Percentiles rank a stretch among this genome's conserved stretches.
These are phyloP conservation scores for Xylaria flabelliformis DNA, from an alignment of 495 filamentous ascomycete species.

Conservation along the genomic window DNA sequence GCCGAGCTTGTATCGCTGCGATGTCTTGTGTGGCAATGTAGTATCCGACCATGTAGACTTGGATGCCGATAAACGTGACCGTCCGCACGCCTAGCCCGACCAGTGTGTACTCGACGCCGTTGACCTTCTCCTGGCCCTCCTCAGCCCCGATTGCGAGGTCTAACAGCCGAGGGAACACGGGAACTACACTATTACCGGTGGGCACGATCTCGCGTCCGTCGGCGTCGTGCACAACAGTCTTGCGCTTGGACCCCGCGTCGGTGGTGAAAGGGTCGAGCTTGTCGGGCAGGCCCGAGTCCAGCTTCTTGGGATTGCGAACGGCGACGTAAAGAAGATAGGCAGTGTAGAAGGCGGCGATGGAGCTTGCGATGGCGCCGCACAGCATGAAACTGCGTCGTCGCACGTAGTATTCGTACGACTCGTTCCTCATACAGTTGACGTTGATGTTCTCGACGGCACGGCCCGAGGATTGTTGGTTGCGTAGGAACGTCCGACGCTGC, in stretches of 20 bases:
- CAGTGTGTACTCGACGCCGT: conserved; percentile 76
- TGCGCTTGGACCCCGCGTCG: conserved; percentile 54
- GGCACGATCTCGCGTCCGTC: conserved; percentile 71
- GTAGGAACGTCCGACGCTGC: conserved; percentile 49
- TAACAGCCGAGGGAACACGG: conserved; percentile 79
- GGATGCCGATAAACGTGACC: conserved; percentile 86
- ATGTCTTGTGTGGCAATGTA: conserved; percentile 86
- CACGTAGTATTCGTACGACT: conserved; percentile 51
- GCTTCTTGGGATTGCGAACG: conserved; percentile 45
- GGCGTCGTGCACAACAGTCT: conserved; percentile 59
- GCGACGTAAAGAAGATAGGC: conserved; percentile 49
- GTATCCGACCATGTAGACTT: conserved; percentile 93
- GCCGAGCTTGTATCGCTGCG: conserved; percentile 53
- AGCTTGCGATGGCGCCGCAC: conserved; percentile 53
- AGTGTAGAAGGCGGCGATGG: conserved; percentile 56
- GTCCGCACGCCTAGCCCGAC: conserved; percentile 86
- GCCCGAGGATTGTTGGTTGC: conserved; percentile 28
- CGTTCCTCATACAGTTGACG: conserved; percentile 48
- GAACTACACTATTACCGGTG: conserved; percentile 84
- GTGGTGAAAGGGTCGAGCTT: conserved; percentile 52
- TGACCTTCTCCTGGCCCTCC: conserved; percentile 39
- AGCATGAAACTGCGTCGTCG: conserved; percentile 54
- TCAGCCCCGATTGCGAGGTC: conserved; percentile 57
- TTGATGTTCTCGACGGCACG: conserved; percentile 54
- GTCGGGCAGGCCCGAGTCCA: conserved; percentile 52